A percentile compares a stretch with the other conserved stretches of the same genome.
phyloP scores from a whole-genome alignment of 2,329 filamentous ascomycete species.

The Aspergillus tamarii region DNA sequence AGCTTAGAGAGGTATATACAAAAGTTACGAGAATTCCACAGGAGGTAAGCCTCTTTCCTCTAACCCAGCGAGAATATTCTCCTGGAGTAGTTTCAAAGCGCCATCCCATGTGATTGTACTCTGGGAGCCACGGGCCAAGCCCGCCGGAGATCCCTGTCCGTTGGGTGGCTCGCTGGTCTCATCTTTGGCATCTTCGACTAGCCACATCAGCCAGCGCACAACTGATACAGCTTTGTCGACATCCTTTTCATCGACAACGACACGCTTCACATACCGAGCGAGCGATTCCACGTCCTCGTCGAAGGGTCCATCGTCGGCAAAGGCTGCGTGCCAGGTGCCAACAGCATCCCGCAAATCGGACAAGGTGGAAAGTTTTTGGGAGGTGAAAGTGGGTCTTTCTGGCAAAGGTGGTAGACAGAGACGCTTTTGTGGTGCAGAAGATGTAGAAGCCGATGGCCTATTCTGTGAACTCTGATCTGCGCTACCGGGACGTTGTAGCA shows the following conservation, averaged over 20 bases:
- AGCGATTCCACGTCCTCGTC: constrained; percentile 75
- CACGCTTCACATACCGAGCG: constrained; percentile 69
- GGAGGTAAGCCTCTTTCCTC: constrained; percentile 49
- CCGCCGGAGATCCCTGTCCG: constrained; percentile 21
- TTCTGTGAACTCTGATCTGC: constrained; percentile 30
- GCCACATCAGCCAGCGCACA: constrained; percentile 64
- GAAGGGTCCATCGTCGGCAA: constrained; percentile 75
- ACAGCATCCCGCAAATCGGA: constrained; percentile 74
- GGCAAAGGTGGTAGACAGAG: constrained; percentile 52
- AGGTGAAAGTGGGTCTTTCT: constrained; percentile 64
- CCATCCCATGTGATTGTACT: constrained; percentile 36
- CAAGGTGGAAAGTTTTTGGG: constrained; percentile 56
- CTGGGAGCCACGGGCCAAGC: constrained; percentile 18
- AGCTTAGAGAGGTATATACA: constrained; percentile 5
- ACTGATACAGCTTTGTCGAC: constrained; percentile 73
- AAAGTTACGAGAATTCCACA: constrained; percentile 44
- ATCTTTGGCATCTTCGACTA: constrained; percentile 44
- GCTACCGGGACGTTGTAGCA: constrained; percentile 61
- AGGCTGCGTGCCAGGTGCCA: constrained; percentile 74
- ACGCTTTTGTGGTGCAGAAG: constrained; percentile 27
- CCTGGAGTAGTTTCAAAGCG: constrained; percentile 45
- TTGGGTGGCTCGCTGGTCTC: constrained; percentile 33
- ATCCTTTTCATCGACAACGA: constrained; percentile 76
- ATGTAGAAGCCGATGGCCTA: constrained; percentile 20
- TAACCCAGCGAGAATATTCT: constrained; percentile 47